These are phyloP conservation scores for Pseudohyphozyma bogoriensis DNA, from an alignment of 768 basidiomycete species.

Conservation along the genomic window DNA sequence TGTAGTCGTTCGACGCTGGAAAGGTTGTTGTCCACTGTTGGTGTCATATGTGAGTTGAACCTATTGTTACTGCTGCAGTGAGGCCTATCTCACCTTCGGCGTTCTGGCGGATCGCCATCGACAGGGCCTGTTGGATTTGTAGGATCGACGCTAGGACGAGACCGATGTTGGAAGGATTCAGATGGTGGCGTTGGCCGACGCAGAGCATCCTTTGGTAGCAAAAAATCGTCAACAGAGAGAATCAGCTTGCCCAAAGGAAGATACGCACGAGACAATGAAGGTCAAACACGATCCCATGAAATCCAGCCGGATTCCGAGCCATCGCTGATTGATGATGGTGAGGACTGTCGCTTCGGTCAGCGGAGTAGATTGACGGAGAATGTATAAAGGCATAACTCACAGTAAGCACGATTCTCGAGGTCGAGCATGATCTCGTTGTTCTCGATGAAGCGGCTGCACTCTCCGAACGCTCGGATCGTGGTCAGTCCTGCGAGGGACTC, in stretches of 20 bases:
- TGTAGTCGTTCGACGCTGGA: constrained; percentile 55
- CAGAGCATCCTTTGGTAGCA: too few relatives aligned
- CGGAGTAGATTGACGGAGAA: not conserved
- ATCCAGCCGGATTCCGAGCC: constrained; percentile 21
- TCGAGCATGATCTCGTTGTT: constrained; percentile 70
- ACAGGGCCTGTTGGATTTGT: not conserved
- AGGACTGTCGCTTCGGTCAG: constrained; percentile 79
- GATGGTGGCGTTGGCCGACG: not conserved
- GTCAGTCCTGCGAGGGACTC: constrained; percentile 78
- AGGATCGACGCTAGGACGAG: constrained; percentile 42
- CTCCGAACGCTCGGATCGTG: constrained; percentile 63
- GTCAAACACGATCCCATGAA: constrained; percentile 10
- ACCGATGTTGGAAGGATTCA: constrained; percentile 61
- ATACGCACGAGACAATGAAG: constrained; percentile 28
- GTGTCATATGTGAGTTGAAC: not conserved
- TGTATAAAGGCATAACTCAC: constrained; percentile 42
- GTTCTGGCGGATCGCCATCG: constrained; percentile 42
- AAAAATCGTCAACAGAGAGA: too few relatives aligned
- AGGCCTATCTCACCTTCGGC: constrained; percentile 42
- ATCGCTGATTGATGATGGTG: constrained; percentile 70
- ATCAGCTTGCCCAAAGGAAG: too few relatives aligned
- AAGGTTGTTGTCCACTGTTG: constrained; percentile 72
- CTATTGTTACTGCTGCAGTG: not conserved
- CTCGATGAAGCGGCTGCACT: constrained; percentile 54
- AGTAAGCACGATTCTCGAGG: constrained; percentile 78